Base-by-base conservation (phyloP, 305 asterid genomes). In the Fraxinus ornus region DNA sequence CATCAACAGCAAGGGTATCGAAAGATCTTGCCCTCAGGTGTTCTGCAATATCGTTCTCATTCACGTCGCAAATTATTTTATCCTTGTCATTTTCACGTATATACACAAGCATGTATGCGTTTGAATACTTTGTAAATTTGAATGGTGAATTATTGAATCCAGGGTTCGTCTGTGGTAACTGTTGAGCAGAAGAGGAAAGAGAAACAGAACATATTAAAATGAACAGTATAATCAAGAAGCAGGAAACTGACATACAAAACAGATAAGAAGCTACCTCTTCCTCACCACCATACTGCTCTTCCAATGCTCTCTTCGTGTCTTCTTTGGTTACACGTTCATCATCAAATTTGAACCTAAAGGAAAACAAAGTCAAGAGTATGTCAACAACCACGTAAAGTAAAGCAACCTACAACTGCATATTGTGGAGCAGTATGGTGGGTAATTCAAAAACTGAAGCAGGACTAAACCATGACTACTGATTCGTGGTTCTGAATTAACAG, bases 251-350 rank as follows among this genome's bases (percentile, higher is more conserved):
- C 39, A 28, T 62, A 76, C 21, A 36, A 52, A 35, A 72, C 17
- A 13, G 55, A 77, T 77, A 75, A 72, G 66, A n/a, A 0, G n/a
- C 82, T 70, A 87, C 92, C 89, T 87, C 94, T 86, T 88, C 93
- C 84, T 90, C 92, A 82, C 92, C 94, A 78, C 95, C 95, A 83
- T 89, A 91, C 77, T 90, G 92, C 84, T 91, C 94, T 79, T 91
- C 94, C 79, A 90, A 82, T 73, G 91, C 92, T 82, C 89, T 89
- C 84, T 90, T 87, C 84, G 81, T 81, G 83, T 90, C 94, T 88
- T 90, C 95, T 75, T 90, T 89, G 30, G 92, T 89, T 75, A 91
- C 95, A 75, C 94, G 86, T 76, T 90, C 95, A 84, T 91, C 95
- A 79, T 91, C 94, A 89, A 90, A 91, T 81, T 90, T 91, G 82